phyloP scores from a whole-genome alignment of 2,329 filamentous ascomycete genomes.

The Raffaelea deltoideospora region DNA sequence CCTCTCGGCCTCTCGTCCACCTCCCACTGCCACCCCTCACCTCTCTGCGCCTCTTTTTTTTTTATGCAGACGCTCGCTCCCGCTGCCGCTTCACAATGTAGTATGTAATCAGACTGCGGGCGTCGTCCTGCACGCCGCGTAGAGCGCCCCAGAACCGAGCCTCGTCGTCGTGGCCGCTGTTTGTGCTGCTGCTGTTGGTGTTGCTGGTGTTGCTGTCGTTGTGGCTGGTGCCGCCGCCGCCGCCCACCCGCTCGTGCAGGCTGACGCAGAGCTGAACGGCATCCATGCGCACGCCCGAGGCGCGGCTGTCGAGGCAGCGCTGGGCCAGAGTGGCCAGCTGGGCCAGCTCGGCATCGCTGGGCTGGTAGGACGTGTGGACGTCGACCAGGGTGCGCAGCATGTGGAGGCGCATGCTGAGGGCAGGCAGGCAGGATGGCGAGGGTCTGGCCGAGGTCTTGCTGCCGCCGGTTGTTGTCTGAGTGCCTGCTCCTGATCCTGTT shows the following conservation, averaged over 20 bases:
- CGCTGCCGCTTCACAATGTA: conserved; percentile 61
- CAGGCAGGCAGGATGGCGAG: no score
- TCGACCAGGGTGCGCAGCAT: conserved; percentile 46
- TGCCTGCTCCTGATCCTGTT: no score
- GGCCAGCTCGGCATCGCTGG: conserved; percentile 34
- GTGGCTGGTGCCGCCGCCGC: no score
- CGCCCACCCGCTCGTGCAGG: conserved; percentile 47
- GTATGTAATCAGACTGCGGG: conserved; percentile 65
- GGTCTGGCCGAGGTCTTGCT: conserved; percentile 17
- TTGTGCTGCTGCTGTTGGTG: no score
- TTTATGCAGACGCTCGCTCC: conserved; percentile 19
- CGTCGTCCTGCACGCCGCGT: conserved; percentile 50
- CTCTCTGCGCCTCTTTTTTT: not conserved
- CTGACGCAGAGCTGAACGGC: conserved; percentile 68
- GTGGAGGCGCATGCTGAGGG: conserved; percentile 47
- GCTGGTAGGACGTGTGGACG: conserved; percentile 26
- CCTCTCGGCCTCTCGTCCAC: not conserved
- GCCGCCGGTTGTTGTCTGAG: no score
- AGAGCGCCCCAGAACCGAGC: conserved; percentile 57
- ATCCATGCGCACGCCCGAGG: conserved; percentile 54
- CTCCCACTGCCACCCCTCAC: not conserved
- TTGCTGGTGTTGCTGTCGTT: no score
- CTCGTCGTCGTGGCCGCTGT: no score
- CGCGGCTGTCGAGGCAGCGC: conserved; percentile 43
- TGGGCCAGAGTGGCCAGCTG: conserved; percentile 34